These are phyloP conservation scores for Uncinocarpus reesii DNA, from an alignment of 2,329 filamentous ascomycete genomes.

Conservation along the genomic window DNA sequence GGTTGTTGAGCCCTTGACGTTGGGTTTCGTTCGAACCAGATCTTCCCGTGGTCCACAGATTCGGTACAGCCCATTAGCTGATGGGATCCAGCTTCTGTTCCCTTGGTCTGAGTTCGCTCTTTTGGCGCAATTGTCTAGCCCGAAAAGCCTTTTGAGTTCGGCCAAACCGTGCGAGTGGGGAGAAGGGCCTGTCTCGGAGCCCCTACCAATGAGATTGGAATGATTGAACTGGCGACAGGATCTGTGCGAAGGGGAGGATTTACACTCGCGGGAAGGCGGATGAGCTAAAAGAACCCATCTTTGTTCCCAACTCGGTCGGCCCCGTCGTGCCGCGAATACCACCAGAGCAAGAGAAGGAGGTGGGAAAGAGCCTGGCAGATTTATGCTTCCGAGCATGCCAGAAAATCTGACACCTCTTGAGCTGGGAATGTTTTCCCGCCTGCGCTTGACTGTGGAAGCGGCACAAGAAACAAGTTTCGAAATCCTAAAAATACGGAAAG, in stretches of 20 bases:
- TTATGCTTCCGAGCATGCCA: neutral
- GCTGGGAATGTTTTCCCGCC: no score
- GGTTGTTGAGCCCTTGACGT: no score
- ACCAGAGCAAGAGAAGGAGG: no score
- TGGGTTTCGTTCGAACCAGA: no score
- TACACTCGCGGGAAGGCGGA: constrained; percentile 11
- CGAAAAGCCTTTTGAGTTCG: constrained; percentile 9
- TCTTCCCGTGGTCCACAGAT: neutral
- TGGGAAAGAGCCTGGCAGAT: neutral
- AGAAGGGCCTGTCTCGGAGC: constrained; percentile 7
- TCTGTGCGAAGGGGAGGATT: constrained; percentile 11
- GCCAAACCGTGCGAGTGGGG: constrained; percentile 8
- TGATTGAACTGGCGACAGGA: constrained; percentile 1
- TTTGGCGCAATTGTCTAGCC: no score
- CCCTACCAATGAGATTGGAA: constrained; percentile 7
- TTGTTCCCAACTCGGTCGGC: neutral
- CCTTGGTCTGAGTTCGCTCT: neutral
- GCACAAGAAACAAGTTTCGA: no score
- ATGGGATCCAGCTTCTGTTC: neutral
- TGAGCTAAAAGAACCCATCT: neutral
- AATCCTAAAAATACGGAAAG: no score
- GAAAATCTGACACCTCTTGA: neutral
- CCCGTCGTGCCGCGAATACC: neutral
- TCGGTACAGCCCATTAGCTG: neutral
- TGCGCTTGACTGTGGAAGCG: no score